A percentile compares a stretch with the other conserved stretches of the same genome.
Conservation (phyloP, 306 rosid species). For the Casuarina glauca region DNA sequence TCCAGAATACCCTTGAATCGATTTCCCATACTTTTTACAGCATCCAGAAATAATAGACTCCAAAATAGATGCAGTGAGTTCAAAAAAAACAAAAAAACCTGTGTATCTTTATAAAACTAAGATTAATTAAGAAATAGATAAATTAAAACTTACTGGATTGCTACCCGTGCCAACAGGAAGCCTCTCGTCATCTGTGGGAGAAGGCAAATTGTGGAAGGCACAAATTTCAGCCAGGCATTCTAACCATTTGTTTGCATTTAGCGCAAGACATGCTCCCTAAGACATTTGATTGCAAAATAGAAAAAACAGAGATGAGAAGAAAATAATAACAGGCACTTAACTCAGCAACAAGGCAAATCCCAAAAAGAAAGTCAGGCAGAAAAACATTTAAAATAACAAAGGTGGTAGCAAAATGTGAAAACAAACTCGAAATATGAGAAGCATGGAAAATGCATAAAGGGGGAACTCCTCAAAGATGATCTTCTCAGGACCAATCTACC, state of each 20-base stretch:
- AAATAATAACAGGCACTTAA: conserved; percentile 22
- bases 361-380: not conserved
- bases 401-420: not conserved
- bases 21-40: too few species aligned
- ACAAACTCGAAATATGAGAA: not conserved
- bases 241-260: conserved; percentile 76
- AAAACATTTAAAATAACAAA: not conserved
- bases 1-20: too few species aligned
- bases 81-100: not conserved
- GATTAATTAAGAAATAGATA: conserved; percentile 20
- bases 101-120: not conserved
- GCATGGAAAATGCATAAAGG: not conserved
- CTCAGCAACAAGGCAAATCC: not conserved
- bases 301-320: not conserved
- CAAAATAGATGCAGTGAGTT: not conserved
- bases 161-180: conserved; percentile 98
- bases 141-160: conserved; percentile 82
- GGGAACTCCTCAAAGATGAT: not conserved
- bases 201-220: conserved; percentile 66
- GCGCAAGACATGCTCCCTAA: conserved; percentile 88
- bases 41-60: too few species aligned
- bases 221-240: conserved; percentile 68
- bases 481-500: not conserved
- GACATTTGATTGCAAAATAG: conserved; percentile 28
- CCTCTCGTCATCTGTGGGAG: conserved; percentile 78